Base-by-base conservation (phyloP, 164 flowering plant species). In the Chloranthus sessilifolius region DNA sequence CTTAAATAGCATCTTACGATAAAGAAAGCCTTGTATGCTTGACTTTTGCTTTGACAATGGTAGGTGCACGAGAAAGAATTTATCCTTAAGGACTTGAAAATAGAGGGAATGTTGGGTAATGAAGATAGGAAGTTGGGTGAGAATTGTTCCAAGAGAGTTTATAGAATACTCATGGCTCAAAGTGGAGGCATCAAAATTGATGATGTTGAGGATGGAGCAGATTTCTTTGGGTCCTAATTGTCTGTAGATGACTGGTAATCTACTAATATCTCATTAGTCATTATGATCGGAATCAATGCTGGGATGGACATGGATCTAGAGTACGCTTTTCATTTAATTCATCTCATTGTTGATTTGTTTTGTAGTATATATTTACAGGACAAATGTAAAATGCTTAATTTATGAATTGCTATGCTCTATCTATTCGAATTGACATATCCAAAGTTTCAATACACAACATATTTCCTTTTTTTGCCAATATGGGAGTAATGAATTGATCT, bases 51-150 rank as follows among this genome's bases (percentile, higher is more conserved):
- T 8, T 27, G 10, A 50, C 15, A 5, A 36, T 47, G 30, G 21
- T 71, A 92, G 97, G 95, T 82, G 36, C 86, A 86, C 57, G 97
- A 86, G 72, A 92, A 86, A 67, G 97, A 88, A 67, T 86, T 79
- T 64, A 63, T 86, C 49, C 81, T 92, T 14, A 74, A 82, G 69
- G 95, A 88, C 62, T 63, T 92, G 73, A 58, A 42, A 9, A 68
- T 65, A 1, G 92, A 86, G 55, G 95, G 91, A 14, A 37, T 72
- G 56, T 56, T 78, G 5, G 89, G 88, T 12, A 39, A 50, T 2
- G 85, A 70, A 22, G 79, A 86, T 37, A 75, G 86, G 72, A 71
- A 92, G 66, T 64, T 92, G 38, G 99, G 99, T 19, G 89, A 86
- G 66, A 49, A 84, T 31, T 92, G 99, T 66, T 92, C 99, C 3